Percentiles rank a stretch among this genome's conserved stretches.
Evolutionary conservation across 208 protist genomes (phyloP).

Genomic region (Entamoeba invadens): DNA sequence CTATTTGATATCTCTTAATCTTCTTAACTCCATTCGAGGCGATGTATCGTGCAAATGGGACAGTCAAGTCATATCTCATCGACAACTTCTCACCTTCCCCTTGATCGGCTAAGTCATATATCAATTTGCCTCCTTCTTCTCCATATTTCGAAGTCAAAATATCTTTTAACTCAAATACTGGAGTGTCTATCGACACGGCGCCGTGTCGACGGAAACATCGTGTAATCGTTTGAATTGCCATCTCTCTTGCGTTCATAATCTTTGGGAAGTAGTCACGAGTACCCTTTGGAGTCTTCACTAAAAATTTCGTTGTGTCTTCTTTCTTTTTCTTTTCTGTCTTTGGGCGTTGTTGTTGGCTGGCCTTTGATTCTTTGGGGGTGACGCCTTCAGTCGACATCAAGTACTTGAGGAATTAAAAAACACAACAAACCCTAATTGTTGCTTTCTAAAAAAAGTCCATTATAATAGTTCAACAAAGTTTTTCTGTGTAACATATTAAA

Average conservation of each 20-base stretch:
- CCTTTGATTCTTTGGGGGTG: neutral
- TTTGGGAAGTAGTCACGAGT: conserved; percentile 53
- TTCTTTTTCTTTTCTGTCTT: neutral
- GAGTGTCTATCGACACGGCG: conserved; percentile 61
- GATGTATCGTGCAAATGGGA: conserved; percentile 51
- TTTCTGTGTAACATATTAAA: too few species aligned
- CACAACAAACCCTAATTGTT: neutral
- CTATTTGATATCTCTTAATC: conserved; percentile 69
- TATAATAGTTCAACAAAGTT: too few species aligned
- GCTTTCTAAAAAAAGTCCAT: too few species aligned
- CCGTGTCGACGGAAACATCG: conserved; percentile 59
- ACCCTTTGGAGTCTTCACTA: conserved; percentile 27
- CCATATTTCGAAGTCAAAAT: conserved; percentile 66
- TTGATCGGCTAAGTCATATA: conserved; percentile 64
- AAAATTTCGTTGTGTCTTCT: neutral
- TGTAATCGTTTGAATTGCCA: conserved; percentile 50
- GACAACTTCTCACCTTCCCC: conserved; percentile 54
- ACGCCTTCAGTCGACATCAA: neutral
- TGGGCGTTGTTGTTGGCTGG: neutral
- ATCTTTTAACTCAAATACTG: conserved; percentile 62
- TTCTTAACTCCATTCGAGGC: conserved; percentile 47
- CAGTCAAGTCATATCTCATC: conserved; percentile 67
- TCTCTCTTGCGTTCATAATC: conserved; percentile 55
- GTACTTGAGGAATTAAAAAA: neutral
- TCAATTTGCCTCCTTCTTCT: conserved; percentile 63